These are phyloP conservation scores for Viridothelium virens DNA, from an alignment of 495 filamentous ascomycete species.

Conservation along the genomic window DNA sequence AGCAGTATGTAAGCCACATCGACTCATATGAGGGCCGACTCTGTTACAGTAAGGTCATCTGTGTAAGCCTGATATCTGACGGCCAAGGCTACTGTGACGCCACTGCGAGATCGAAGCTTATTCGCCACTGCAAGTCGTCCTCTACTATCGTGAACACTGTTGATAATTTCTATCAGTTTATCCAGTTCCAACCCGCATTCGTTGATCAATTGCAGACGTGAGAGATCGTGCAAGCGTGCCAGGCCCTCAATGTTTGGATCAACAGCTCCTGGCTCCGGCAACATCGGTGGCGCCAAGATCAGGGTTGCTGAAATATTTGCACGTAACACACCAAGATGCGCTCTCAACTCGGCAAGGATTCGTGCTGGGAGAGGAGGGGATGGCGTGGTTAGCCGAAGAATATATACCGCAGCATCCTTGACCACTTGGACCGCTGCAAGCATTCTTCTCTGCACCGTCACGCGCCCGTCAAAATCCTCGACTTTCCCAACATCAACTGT, in stretches of 20 bases:
- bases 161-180: slow-evolving; percentile 27
- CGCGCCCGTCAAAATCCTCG: slow-evolving; percentile 12
- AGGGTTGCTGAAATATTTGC: slow-evolving; percentile 21
- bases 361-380: slow-evolving; percentile 19
- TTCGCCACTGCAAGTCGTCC: slow-evolving; percentile 33
- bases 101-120: slow-evolving; percentile 16
- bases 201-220: slow-evolving; percentile 29
- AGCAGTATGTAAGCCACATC: too few species aligned
- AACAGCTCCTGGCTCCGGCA: slow-evolving; percentile 24
- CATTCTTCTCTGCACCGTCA: slow-evolving; percentile 21
- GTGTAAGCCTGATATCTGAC: neutral
- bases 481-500: neutral
- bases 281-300: slow-evolving; percentile 22
- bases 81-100: neutral
- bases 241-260: slow-evolving; percentile 24
- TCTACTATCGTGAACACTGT: slow-evolving; percentile 25
- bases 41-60: neutral
- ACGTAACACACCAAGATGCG: slow-evolving; percentile 25
- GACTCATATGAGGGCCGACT: too few species aligned
- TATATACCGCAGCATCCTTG: slow-evolving; percentile 33
- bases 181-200: slow-evolving; percentile 26
- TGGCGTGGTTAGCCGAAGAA: slow-evolving; percentile 28
- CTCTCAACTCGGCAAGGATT: slow-evolving; percentile 23
- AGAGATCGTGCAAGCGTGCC: slow-evolving; percentile 30
- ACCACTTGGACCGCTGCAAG: slow-evolving; percentile 27